Conservation (phyloP, 495 filamentous ascomycete genomes). For the Rostrohypoxylon terebratum region DNA sequence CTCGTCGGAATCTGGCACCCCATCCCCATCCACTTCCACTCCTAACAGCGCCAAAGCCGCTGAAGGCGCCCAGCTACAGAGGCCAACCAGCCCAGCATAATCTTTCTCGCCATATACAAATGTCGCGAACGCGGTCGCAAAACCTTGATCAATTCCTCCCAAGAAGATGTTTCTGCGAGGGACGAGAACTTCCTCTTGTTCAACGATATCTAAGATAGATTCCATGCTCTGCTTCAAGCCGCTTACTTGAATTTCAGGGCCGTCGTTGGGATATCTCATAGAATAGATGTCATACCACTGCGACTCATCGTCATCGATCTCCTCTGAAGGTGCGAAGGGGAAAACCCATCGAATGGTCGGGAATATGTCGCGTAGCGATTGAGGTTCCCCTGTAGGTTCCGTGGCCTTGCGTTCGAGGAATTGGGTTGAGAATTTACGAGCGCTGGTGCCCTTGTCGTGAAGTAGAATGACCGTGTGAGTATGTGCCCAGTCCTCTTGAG, state of each 20-base stretch:
- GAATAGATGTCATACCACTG: slow-evolving; percentile 61
- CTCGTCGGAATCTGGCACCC: background rate
- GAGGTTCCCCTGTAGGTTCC: slow-evolving; percentile 49
- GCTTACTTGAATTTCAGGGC: slow-evolving; percentile 47
- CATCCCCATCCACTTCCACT: background rate
- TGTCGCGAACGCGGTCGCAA: slow-evolving; percentile 59
- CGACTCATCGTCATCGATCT: slow-evolving; percentile 52
- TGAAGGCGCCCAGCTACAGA: slow-evolving; percentile 69
- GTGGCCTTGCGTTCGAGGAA: slow-evolving; percentile 54
- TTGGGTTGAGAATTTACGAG: slow-evolving; percentile 64
- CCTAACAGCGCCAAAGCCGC: slow-evolving; percentile 24
- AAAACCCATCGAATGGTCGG: slow-evolving; percentile 56
- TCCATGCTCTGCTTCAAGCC: slow-evolving; percentile 49
- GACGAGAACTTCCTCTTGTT: slow-evolving; percentile 46
- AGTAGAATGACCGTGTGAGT: slow-evolving; percentile 68
- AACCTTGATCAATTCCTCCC: slow-evolving; percentile 53
- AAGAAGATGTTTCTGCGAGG: slow-evolving; percentile 51
- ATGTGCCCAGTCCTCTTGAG: slow-evolving; percentile 46
- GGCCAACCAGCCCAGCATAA: slow-evolving; percentile 63
- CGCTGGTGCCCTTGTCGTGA: slow-evolving; percentile 65
- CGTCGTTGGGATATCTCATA: slow-evolving; percentile 44
- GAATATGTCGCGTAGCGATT: slow-evolving; percentile 47
- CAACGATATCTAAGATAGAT: slow-evolving; percentile 38
- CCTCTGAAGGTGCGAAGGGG: slow-evolving; percentile 58
- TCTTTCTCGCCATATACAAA: slow-evolving; percentile 50